phyloP scores from a whole-genome alignment of 2,329 filamentous ascomycete genomes.

The Penicillium expansum region DNA sequence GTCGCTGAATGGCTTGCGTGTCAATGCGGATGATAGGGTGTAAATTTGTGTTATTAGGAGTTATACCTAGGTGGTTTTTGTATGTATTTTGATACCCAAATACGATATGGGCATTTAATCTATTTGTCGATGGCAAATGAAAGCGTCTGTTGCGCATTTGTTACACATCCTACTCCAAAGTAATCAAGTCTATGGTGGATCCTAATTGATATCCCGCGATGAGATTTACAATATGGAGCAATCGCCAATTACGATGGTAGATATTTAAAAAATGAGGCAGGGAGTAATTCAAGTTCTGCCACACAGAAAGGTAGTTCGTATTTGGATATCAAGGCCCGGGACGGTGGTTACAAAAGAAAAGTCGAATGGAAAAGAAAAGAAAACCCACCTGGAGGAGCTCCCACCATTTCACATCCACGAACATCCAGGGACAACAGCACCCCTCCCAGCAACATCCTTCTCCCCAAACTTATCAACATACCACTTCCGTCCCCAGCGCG shows the following conservation, averaged over 20 bases:
- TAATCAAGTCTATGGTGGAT: too few species aligned
- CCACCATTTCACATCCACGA: constrained; percentile 31
- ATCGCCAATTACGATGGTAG: too few species aligned
- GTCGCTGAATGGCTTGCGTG: not conserved
- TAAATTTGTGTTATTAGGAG: not conserved
- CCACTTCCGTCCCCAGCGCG: constrained; percentile 77
- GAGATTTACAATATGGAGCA: too few species aligned
- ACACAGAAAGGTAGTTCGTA: not conserved
- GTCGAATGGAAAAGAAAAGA: not conserved
- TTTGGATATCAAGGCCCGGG: not conserved
- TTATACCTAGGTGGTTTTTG: not conserved
- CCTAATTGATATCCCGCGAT: too few species aligned
- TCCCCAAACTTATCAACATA: constrained; percentile 85
- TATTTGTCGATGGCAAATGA: too few species aligned
- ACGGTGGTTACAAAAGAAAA: not conserved
- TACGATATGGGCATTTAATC: not conserved
- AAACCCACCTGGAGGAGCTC: not conserved
- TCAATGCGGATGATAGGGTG: not conserved
- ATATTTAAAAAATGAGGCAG: not conserved
- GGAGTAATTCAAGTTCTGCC: not conserved
- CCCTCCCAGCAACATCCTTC: constrained; percentile 71
- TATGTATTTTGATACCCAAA: not conserved
- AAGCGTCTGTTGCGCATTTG: too few species aligned
- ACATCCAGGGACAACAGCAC: constrained; percentile 66
- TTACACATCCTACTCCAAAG: too few species aligned